Evolutionary conservation across 1,284 basidiomycete genomes (phyloP).

Genomic region (Cutaneotrichosporon curvatum): DNA sequence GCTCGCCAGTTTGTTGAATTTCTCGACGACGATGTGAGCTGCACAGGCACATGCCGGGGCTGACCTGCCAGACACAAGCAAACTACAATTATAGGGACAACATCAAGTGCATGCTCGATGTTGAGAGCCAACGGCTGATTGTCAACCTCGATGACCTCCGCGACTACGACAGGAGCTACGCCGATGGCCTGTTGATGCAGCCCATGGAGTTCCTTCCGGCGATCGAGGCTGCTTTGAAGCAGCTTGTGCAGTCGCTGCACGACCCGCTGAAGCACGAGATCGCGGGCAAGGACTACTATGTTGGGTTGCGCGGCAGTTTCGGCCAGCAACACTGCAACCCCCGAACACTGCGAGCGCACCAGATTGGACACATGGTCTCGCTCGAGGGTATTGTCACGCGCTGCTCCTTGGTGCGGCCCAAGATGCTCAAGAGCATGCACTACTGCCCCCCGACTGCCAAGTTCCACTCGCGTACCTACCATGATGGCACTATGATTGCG

Average conservation of each 20-base stretch:
- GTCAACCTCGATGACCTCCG: constrained; percentile 96
- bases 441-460: constrained; percentile 79
- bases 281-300: constrained; percentile 59
- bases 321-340: constrained; percentile 98
- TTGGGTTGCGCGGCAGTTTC: constrained; percentile 97
- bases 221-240: constrained; percentile 75
- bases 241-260: constrained; percentile 67
- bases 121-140: constrained; percentile 79
- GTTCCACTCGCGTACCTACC: constrained; percentile 86
- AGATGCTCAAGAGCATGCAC: constrained; percentile 95
- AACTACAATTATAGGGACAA: constrained; percentile 74
- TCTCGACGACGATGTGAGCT: constrained; percentile 65
- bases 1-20: constrained; percentile 81
- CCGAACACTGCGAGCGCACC: constrained; percentile 75
- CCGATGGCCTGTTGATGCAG: constrained; percentile 68
- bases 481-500: constrained; percentile 81
- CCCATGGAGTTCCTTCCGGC: constrained; percentile 88
- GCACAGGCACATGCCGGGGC: background rate
- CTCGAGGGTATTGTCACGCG: constrained; percentile 97
- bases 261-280: constrained; percentile 79
- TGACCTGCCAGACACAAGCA: constrained; percentile 28
- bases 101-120: constrained; percentile 75
- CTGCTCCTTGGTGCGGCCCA: constrained; percentile 95
- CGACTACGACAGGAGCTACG: constrained; percentile 76
- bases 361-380: constrained; percentile 93